These are phyloP conservation scores for Colletotrichum siamense DNA, from an alignment of 2,329 filamentous ascomycete species.

Conservation along the genomic window DNA sequence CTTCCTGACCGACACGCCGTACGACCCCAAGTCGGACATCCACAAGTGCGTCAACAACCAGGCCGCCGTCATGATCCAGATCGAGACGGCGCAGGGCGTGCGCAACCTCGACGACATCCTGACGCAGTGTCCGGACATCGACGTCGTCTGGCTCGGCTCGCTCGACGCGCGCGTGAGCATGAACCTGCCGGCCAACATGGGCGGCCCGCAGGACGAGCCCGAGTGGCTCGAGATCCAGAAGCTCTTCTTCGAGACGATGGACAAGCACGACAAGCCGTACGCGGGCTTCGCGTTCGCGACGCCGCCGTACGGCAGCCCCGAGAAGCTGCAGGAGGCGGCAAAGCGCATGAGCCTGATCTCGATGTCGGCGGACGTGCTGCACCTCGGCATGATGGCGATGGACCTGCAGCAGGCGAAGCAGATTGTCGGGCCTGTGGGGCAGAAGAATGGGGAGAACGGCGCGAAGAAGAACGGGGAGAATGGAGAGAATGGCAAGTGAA, in stretches of 20 bases:
- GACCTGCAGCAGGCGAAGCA: constrained; percentile 20
- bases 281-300: constrained; percentile 34
- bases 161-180: constrained; percentile 51
- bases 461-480: background rate
- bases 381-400: constrained; percentile 25
- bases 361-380: constrained; percentile 28
- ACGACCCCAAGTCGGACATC: constrained; percentile 36
- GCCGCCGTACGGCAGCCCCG: constrained; percentile 28
- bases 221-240: constrained; percentile 45
- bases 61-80: constrained; percentile 54
- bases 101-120: constrained; percentile 56
- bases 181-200: constrained; percentile 40
- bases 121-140: constrained; percentile 49
- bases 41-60: constrained; percentile 48
- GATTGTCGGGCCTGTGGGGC: background rate
- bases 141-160: constrained; percentile 51
- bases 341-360: constrained; percentile 30
- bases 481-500: constrained; percentile 1
- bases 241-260: constrained; percentile 41
- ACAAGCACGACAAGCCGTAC: constrained; percentile 52
- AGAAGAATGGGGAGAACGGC: constrained; percentile 1
- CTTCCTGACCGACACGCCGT: constrained; percentile 42
- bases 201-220: constrained; percentile 36
- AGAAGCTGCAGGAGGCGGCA: constrained; percentile 27
- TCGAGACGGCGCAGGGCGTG: constrained; percentile 47